A percentile compares a stretch with the other conserved stretches of the same genome.
phyloP scores from a whole-genome alignment of 495 filamentous ascomycete species.

The Astrothelium macrocarpum region DNA sequence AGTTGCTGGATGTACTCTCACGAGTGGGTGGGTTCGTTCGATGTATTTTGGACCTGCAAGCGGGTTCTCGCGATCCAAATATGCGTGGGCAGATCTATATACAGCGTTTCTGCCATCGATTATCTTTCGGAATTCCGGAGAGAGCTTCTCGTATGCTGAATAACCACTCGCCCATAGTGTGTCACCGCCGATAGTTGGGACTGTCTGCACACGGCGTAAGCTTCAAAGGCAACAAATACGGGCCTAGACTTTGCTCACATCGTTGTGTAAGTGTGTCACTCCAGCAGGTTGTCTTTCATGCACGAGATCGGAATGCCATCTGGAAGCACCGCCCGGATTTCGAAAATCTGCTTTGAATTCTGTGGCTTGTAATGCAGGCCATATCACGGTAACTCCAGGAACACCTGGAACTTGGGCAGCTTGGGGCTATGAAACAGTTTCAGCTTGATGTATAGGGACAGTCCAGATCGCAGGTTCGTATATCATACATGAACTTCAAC shows the following conservation, averaged over 20 bases:
- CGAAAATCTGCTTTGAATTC: constrained; percentile 40
- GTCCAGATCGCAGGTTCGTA: not conserved
- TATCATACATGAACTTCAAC: constrained; percentile 55
- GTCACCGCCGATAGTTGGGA: constrained; percentile 57
- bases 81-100: constrained; percentile 56
- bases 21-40: constrained; percentile 57
- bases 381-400: constrained; percentile 55
- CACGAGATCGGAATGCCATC: constrained; percentile 63
- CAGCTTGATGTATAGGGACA: not conserved
- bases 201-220: constrained; percentile 32
- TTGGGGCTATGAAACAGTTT: constrained; percentile 45
- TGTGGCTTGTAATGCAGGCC: constrained; percentile 52
- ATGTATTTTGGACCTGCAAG: constrained; percentile 52
- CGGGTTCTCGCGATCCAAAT: constrained; percentile 55
- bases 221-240: not conserved
- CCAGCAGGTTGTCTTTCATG: constrained; percentile 63
- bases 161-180: constrained; percentile 66
- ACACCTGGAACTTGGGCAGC: constrained; percentile 59
- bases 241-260: not conserved
- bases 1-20: constrained; percentile 61
- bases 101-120: constrained; percentile 60
- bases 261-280: constrained; percentile 60
- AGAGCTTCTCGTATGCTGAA: constrained; percentile 61
- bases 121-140: constrained; percentile 57
- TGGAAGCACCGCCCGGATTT: constrained; percentile 51